Evolutionary conservation across 1,284 basidiomycete species (phyloP).

Genomic region (Mycena citricolor): DNA sequence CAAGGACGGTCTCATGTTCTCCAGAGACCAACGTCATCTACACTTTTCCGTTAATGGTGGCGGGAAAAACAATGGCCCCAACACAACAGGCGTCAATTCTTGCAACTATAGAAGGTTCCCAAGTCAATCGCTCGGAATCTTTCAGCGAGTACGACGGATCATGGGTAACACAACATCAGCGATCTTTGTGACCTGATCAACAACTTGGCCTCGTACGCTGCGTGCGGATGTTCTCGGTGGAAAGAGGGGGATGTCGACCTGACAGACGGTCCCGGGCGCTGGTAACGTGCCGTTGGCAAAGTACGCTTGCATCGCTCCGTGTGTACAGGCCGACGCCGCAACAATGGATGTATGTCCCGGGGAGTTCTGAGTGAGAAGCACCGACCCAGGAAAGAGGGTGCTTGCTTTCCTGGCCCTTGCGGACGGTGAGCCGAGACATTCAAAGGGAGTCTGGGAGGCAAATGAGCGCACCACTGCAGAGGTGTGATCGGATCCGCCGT

Average conservation of each 20-base stretch:
- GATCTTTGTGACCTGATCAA: too few species aligned
- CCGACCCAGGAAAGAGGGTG: constrained; percentile 11
- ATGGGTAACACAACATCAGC: too few species aligned
- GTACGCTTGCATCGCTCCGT: constrained; percentile 6
- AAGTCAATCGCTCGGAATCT: too few species aligned
- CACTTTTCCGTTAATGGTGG: too few species aligned
- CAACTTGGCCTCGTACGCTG: too few species aligned
- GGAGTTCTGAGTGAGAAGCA: constrained; percentile 9
- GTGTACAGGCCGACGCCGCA: constrained; percentile 6
- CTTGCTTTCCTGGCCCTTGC: constrained; percentile 8
- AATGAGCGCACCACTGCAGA: neutral
- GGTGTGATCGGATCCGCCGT: constrained; percentile 15
- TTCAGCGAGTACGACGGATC: too few species aligned
- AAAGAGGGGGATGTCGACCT: constrained; percentile 5
- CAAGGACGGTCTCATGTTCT: too few species aligned
- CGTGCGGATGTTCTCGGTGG: too few species aligned
- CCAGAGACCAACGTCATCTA: too few species aligned
- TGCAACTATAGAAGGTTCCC: too few species aligned
- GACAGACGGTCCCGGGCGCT: constrained; percentile 5
- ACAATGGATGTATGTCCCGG: constrained; percentile 6
- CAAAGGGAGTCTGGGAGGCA: neutral
- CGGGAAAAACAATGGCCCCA: too few species aligned
- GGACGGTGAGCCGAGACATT: neutral
- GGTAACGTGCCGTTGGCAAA: constrained; percentile 15
- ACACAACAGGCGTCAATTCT: too few species aligned